A percentile compares a stretch with the other conserved stretches of the same genome.
Evolutionary conservation across 345 rosid genomes (phyloP).

Genomic region (Populus pruinosa): DNA sequence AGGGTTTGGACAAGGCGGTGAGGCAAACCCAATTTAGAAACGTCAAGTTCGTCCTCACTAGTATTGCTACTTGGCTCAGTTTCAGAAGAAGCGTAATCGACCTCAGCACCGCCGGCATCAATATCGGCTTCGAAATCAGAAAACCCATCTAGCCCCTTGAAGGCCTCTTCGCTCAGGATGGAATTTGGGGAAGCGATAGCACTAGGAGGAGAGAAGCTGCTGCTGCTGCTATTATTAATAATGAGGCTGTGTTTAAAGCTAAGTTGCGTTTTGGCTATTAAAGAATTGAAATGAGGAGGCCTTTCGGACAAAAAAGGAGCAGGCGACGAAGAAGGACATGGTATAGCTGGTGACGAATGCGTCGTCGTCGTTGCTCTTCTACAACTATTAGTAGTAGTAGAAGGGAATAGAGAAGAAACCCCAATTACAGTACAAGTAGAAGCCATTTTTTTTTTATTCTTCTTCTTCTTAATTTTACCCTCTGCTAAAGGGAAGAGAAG

Average conservation of each 20-base stretch:
- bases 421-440: constrained; percentile 20
- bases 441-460: background rate
- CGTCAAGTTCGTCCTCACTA: constrained; percentile 58
- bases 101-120: constrained; percentile 13
- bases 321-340: background rate
- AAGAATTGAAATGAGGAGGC: constrained; percentile 15
- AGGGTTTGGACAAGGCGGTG: constrained; percentile 66
- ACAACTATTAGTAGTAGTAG: background rate
- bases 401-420: constrained; percentile 23
- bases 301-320: background rate
- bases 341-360: background rate
- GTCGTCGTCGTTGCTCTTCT: background rate
- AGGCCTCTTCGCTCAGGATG: constrained; percentile 84
- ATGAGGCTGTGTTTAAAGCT: constrained; percentile 26
- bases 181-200: constrained; percentile 79
- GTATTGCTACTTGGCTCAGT: background rate
- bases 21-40: constrained; percentile 71
- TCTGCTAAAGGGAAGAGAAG: background rate
- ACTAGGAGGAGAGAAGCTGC: constrained; percentile 30
- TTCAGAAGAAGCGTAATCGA: constrained; percentile 19
- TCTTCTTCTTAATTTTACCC: background rate
- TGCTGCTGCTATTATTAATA: constrained; percentile 1
- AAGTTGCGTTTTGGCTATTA: constrained; percentile 12
- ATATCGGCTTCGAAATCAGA: constrained; percentile 30
- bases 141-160: constrained; percentile 54